These are phyloP conservation scores for Iris pallida DNA, from an alignment of 116 monocot species.

Conservation along the genomic window DNA sequence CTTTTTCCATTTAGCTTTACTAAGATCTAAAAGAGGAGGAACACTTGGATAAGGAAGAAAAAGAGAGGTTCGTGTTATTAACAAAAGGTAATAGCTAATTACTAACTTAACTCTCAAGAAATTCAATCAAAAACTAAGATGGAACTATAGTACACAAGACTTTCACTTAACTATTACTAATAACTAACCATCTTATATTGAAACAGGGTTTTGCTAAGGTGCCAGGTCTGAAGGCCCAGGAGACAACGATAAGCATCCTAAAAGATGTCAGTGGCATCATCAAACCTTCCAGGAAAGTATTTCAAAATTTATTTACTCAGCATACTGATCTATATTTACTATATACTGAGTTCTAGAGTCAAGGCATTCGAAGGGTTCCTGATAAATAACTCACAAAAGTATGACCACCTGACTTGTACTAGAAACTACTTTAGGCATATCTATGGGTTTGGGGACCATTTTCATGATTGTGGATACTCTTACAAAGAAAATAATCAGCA, in stretches of 20 bases:
- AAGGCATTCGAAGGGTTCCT: constrained; percentile 21
- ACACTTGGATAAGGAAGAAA: background rate
- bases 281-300: constrained; percentile 46
- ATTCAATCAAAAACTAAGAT: background rate
- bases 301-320: background rate
- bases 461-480: too few species aligned
- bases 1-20: too few species aligned
- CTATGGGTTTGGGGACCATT: background rate
- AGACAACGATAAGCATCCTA: constrained; percentile 33
- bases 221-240: constrained; percentile 15
- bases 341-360: too few species aligned
- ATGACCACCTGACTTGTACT: background rate
- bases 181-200: background rate
- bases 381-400: constrained; percentile 5
- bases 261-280: constrained; percentile 45
- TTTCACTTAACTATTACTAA: background rate
- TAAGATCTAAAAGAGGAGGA: background rate
- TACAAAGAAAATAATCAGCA: too few species aligned
- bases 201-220: constrained; percentile 13
- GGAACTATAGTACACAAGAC: background rate
- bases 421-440: background rate
- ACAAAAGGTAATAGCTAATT: background rate
- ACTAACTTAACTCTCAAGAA: background rate
- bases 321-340: background rate
- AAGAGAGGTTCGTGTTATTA: background rate